Evolutionary conservation across 257 asterid species (phyloP).

Genomic region (Misopates orontium): DNA sequence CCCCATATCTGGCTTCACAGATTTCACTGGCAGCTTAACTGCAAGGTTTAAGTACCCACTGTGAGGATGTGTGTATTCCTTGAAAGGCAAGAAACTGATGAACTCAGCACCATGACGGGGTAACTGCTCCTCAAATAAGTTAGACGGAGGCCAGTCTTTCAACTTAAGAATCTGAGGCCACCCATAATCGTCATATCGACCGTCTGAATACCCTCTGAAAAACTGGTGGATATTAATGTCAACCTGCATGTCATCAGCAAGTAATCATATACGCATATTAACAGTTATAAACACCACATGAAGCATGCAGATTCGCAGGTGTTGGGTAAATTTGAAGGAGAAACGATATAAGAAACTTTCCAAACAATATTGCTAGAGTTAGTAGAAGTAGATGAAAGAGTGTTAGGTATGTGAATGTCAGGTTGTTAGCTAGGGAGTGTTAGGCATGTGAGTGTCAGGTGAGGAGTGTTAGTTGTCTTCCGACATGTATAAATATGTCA

Average conservation of each 20-base stretch:
- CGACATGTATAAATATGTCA: no score
- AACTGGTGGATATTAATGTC: conserved; percentile 66
- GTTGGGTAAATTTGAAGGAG: neutral
- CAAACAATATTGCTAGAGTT: no score
- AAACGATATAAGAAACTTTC: conserved; percentile 13
- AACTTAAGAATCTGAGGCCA: conserved; percentile 85
- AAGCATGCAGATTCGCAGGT: conserved; percentile 8
- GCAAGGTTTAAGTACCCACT: conserved; percentile 71
- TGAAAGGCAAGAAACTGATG: conserved; percentile 74
- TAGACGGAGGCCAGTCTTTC: conserved; percentile 95
- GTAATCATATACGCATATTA: conserved; percentile 20
- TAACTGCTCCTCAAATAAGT: conserved; percentile 64
- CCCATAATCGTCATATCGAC: conserved; percentile 26
- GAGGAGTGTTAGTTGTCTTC: no score
- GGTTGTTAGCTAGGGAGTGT: no score
- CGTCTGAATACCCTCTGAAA: conserved; percentile 56
- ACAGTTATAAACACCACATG: neutral
- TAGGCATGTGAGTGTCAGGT: no score
- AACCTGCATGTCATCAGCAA: conserved; percentile 49
- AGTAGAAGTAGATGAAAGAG: no score
- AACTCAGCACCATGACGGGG: conserved; percentile 90
- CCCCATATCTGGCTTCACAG: conserved; percentile 83
- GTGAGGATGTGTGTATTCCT: conserved; percentile 71
- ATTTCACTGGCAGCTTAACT: conserved; percentile 45
- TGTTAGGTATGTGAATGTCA: no score